Percentiles rank a stretch among this genome's conserved stretches.
Conservation (phyloP, 305 asterid species). For the Solanum hybrid region DNA sequence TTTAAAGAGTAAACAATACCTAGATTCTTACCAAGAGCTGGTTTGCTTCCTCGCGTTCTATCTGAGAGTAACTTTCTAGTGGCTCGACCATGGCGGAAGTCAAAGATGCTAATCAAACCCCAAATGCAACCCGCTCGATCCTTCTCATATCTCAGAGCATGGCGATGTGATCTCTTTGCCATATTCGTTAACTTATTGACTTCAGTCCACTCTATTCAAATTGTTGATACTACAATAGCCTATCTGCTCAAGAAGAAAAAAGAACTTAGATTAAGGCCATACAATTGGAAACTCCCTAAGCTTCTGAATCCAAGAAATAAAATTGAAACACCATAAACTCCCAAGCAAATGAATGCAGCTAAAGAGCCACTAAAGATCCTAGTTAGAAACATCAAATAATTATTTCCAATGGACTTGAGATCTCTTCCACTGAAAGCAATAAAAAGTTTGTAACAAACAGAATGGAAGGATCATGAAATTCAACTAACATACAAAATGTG, state of each 20-base stretch:
- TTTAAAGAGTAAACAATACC: background rate
- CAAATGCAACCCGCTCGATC: slow-evolving; percentile 73
- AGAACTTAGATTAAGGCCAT: background rate
- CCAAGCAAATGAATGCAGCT: slow-evolving; percentile 9
- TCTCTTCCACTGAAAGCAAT: background rate
- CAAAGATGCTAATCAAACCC: slow-evolving; percentile 72
- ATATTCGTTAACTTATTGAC: slow-evolving; percentile 18
- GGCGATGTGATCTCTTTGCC: slow-evolving; percentile 75
- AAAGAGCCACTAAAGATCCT: background rate
- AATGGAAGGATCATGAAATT: slow-evolving; percentile 1
- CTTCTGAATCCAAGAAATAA: slow-evolving; percentile 2
- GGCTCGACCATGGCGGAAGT: slow-evolving; percentile 71
- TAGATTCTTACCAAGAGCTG: slow-evolving; percentile 45
- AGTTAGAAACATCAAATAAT: background rate
- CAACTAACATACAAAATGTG: background rate
- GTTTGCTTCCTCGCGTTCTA: slow-evolving; percentile 38
- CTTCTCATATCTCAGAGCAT: slow-evolving; percentile 41
- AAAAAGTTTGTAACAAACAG: background rate
- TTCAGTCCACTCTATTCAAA: slow-evolving; percentile 19
- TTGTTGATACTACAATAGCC: slow-evolving; percentile 5
- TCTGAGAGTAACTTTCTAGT: slow-evolving; percentile 65
- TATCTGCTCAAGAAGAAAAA: slow-evolving; percentile 12
- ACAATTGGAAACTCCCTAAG: background rate
- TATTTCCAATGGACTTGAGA: background rate
- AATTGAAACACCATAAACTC: background rate